A percentile compares a stretch with the other conserved stretches of the same genome.
phyloP scores from a whole-genome alignment of 225 moss, liverwort and hornwort species.

The Sphagnum tenellum region DNA sequence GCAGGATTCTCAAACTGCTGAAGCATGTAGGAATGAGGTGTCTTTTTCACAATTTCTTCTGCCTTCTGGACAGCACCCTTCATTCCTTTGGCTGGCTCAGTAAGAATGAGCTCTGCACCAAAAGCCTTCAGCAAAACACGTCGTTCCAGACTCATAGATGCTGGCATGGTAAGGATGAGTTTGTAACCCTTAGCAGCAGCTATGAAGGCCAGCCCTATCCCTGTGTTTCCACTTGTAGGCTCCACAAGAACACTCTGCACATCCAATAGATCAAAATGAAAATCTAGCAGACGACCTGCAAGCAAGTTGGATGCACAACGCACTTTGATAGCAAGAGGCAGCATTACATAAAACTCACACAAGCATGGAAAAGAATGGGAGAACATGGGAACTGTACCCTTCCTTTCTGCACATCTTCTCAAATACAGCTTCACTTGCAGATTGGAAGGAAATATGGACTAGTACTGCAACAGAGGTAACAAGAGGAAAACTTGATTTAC shows the following conservation, averaged over 20 bases:
- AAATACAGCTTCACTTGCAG: too few species aligned
- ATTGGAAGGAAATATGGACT: too few species aligned
- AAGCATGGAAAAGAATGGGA: too few species aligned
- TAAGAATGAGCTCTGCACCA: slow-evolving; percentile 85
- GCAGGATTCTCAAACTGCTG: slow-evolving; percentile 37
- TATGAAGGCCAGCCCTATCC: slow-evolving; percentile 97
- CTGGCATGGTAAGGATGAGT: slow-evolving; percentile 97
- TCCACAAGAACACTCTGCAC: slow-evolving; percentile 86
- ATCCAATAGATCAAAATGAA: not conserved
- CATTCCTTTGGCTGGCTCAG: slow-evolving; percentile 31
- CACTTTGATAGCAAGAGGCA: too few species aligned
- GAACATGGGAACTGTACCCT: too few species aligned
- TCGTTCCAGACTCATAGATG: slow-evolving; percentile 98
- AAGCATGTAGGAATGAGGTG: slow-evolving; percentile 30
- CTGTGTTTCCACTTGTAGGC: slow-evolving; percentile 98
- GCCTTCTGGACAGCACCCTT: slow-evolving; percentile 28
- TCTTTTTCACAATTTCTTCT: slow-evolving; percentile 15
- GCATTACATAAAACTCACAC: too few species aligned
- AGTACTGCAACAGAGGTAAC: too few species aligned
- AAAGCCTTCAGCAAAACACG: slow-evolving; percentile 92
- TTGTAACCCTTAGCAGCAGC: slow-evolving; percentile 97
- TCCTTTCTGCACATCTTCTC: too few species aligned
- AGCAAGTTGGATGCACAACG: too few species aligned
- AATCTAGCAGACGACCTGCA: too few species aligned
- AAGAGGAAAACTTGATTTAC: too few species aligned